These are phyloP conservation scores for Malania oleifera DNA, from an alignment of 164 flowering plant species.

Conservation along the genomic window DNA sequence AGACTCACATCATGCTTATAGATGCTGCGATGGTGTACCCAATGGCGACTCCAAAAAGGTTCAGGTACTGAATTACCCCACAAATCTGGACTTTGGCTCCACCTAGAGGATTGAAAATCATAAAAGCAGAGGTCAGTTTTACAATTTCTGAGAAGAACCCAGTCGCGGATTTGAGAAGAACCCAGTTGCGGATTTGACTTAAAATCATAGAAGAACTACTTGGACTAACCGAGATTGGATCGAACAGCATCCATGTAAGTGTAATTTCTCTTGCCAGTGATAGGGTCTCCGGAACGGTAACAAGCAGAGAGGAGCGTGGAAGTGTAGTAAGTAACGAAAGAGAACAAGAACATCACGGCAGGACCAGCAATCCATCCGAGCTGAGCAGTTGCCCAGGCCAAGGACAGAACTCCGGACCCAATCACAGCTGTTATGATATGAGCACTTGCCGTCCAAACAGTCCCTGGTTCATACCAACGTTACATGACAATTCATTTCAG, in stretches of 20 bases:
- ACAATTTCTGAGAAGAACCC: not conserved
- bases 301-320: conserved; percentile 45
- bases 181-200: not conserved
- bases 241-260: conserved; percentile 53
- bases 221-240: conserved; percentile 34
- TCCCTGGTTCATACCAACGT: conserved; percentile 23
- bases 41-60: conserved; percentile 70
- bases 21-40: conserved; percentile 78
- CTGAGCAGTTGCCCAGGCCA: conserved; percentile 60
- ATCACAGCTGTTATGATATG: conserved; percentile 58
- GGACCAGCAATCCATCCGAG: conserved; percentile 65
- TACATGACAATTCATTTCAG: not conserved
- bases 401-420: conserved; percentile 54
- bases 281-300: conserved; percentile 44
- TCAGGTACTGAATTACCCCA: conserved; percentile 57
- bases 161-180: too few relatives aligned
- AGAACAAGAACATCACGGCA: conserved; percentile 35
- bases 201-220: not conserved
- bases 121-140: not conserved
- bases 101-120: conserved; percentile 27
- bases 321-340: conserved; percentile 46
- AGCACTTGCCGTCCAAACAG: conserved; percentile 48
- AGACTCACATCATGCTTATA: conserved; percentile 71
- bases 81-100: conserved; percentile 47
- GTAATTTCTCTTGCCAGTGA: conserved; percentile 47